Base-by-base conservation (phyloP, 148 eudicot genomes). In the Chenopodium quinoa region DNA sequence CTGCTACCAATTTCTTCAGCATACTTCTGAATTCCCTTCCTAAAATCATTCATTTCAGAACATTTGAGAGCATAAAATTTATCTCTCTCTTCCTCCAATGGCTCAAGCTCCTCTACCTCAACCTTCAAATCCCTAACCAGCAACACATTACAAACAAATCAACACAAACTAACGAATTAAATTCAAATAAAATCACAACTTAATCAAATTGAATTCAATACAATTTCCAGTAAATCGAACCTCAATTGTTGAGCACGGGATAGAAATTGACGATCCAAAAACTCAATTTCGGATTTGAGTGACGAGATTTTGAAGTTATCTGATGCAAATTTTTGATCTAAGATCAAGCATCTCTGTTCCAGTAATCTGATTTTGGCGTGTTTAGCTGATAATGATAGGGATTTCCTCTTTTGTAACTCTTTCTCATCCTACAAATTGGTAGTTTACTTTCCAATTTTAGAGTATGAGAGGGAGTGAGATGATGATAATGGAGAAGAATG, bases 281-380 rank as follows among this genome's bases (percentile, higher is more conserved):
- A 37, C 10, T 85, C 85, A 6, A 88, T 81, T 75, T 85, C 58
- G 32, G 90, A 86, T 54, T 79, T 85, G 73, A 90, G 86, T 48
- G 87, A 84, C 0, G 87, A 90, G 50, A 90, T 76, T 19, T 80
- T 54, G 74, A 82, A 73, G 17, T 85, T 80, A 27, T 86, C 81
- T 0, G 90, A 85, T 7, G 92, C 86, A 40, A 87, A 81, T n/a
- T 83, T 84, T 71, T 73, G 85, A 37, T 90, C 87, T 62, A 88
- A 75, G 23, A 78, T 81, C 75, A 88, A 81, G 75, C 91, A 90
- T 60, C 76, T 46, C 50, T 88, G 91, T 72, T 90, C 92, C 60
- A 83, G 65, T 31, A 64, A 74, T 56, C 87, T 67, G 75, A 88
- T 86, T 37, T 34, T 76, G 10, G 86, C 68, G 34, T 82, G 78